phyloP scores from a whole-genome alignment of 306 rosid genomes.

The Begonia peltatifolia region DNA sequence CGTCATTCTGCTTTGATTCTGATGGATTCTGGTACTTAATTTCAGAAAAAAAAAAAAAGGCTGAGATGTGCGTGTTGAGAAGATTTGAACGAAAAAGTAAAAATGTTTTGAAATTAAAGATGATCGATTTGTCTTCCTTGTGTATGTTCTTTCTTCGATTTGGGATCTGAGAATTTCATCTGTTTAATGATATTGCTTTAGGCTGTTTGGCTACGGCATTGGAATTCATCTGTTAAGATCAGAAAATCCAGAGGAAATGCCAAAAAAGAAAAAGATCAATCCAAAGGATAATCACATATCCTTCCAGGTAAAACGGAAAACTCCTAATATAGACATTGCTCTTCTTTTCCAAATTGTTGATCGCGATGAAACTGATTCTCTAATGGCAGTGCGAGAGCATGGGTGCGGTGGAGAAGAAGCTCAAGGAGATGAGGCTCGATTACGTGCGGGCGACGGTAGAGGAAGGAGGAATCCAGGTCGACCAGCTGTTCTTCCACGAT shows the following conservation, averaged over 20 bases:
- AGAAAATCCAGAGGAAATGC: constrained; percentile 31
- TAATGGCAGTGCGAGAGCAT: constrained; percentile 70
- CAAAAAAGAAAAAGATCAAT: constrained; percentile 53
- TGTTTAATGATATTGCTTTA: constrained; percentile 4
- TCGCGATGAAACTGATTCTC: too few relatives aligned
- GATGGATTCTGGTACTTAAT: not conserved
- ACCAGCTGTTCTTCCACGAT: constrained; percentile 81
- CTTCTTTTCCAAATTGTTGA: too few relatives aligned
- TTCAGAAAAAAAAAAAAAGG: too few relatives aligned
- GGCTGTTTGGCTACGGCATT: constrained; percentile 80
- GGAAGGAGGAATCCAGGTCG: constrained; percentile 72
- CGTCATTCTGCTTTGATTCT: not conserved
- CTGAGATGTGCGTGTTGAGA: too few relatives aligned
- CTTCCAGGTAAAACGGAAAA: constrained; percentile 39
- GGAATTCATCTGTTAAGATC: constrained; percentile 79
- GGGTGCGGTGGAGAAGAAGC: constrained; percentile 79
- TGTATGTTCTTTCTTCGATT: too few relatives aligned
- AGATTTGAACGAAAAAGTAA: too few relatives aligned
- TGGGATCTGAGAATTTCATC: too few relatives aligned
- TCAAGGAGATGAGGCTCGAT: constrained; percentile 55
- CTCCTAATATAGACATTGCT: too few relatives aligned
- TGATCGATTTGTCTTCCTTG: too few relatives aligned
- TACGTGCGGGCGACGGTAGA: constrained; percentile 50
- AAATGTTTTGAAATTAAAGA: too few relatives aligned
- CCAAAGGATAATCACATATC: constrained; percentile 93